Evolutionary conservation across 2,329 filamentous ascomycete genomes (phyloP).

Genomic region (Apiospora rasikravindrae): DNA sequence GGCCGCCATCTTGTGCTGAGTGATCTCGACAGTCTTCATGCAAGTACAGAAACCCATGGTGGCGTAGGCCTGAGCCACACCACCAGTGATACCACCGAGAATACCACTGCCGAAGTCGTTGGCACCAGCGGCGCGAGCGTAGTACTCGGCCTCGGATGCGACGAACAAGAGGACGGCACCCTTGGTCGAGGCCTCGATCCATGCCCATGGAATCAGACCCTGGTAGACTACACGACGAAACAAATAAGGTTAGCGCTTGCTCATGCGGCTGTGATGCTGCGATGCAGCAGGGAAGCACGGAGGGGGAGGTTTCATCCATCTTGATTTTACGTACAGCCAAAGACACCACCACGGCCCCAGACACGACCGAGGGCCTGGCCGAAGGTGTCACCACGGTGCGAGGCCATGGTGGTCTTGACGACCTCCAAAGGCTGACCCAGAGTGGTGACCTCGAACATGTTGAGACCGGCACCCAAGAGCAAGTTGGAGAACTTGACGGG

Average conservation of each 20-base stretch:
- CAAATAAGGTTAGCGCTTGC: slow-evolving; percentile 20
- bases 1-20: slow-evolving; percentile 92
- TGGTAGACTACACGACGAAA: slow-evolving; percentile 86
- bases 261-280: background rate
- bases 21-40: slow-evolving; percentile 99
- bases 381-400: slow-evolving; percentile 91
- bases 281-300: background rate
- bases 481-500: slow-evolving; percentile 99
- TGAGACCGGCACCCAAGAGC: slow-evolving; percentile 90
- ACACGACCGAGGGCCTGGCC: slow-evolving; percentile 80
- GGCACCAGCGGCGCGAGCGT: slow-evolving; percentile 82
- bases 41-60: slow-evolving; percentile 99
- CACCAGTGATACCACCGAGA: slow-evolving; percentile 87
- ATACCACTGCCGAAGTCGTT: slow-evolving; percentile 89
- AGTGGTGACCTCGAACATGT: slow-evolving; percentile 83
- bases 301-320: background rate
- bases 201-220: slow-evolving; percentile 98
- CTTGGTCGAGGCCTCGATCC: slow-evolving; percentile 99
- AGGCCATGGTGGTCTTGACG: slow-evolving; percentile 99
- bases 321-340: slow-evolving; percentile 71
- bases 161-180: slow-evolving; percentile 99
- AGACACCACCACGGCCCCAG: slow-evolving; percentile 90
- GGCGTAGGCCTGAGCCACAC: slow-evolving; percentile 96
- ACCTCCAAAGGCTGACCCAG: slow-evolving; percentile 88
- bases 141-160: slow-evolving; percentile 96